Conservation (phyloP, 352 stramenopile genomes). For the Pythium angustatum region DNA sequence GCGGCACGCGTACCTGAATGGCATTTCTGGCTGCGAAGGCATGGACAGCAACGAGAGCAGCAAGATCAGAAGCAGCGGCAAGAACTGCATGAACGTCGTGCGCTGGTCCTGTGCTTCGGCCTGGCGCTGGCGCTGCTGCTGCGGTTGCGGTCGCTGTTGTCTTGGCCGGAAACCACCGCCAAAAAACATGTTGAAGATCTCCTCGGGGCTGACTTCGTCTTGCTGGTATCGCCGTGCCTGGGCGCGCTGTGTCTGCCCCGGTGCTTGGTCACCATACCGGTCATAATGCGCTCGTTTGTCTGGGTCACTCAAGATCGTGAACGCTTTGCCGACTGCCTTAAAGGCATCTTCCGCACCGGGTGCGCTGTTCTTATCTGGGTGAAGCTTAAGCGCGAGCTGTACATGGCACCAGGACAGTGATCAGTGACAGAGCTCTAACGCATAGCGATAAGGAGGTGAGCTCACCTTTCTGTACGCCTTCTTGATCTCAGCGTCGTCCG, state of each 20-base stretch:
- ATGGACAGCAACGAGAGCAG: slow-evolving; percentile 82
- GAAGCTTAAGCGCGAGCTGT: slow-evolving; percentile 86
- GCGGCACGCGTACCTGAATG: slow-evolving; percentile 57
- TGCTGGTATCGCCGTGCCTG: slow-evolving; percentile 61
- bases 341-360: slow-evolving; percentile 97
- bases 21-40: slow-evolving; percentile 62
- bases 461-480: slow-evolving; percentile 90
- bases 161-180: slow-evolving; percentile 73
- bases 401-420: background rate
- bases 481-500: slow-evolving; percentile 88
- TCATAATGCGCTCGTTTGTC: slow-evolving; percentile 90
- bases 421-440: slow-evolving; percentile 16
- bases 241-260: slow-evolving; percentile 37
- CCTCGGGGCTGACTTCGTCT: slow-evolving; percentile 87
- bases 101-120: slow-evolving; percentile 43
- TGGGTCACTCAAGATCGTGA: slow-evolving; percentile 89
- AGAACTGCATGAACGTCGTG: slow-evolving; percentile 72
- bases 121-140: slow-evolving; percentile 48
- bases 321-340: slow-evolving; percentile 95
- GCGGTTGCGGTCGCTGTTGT: slow-evolving; percentile 38
- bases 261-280: slow-evolving; percentile 62
- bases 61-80: slow-evolving; percentile 87
- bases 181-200: slow-evolving; percentile 95
- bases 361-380: slow-evolving; percentile 95
- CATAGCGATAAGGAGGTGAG: background rate